Percentiles rank a stretch among this genome's conserved stretches.
Conservation (phyloP, 352 stramenopile species). For the Globisporangium splendens region DNA sequence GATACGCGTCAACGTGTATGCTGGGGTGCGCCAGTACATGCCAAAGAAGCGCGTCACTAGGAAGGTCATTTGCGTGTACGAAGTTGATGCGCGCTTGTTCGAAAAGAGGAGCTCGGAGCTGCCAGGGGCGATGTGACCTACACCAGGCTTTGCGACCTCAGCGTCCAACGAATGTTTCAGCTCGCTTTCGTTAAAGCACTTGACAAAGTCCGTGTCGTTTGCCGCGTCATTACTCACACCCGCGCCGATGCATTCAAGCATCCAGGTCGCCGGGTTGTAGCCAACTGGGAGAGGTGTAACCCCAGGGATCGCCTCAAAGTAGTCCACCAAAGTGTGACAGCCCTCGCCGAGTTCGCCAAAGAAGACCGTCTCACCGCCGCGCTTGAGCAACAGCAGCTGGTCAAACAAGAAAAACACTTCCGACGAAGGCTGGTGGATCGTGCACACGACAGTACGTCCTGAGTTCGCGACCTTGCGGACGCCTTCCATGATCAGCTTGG, state of each 20-base stretch:
- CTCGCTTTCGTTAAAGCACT: slow-evolving; percentile 32
- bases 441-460: slow-evolving; percentile 84
- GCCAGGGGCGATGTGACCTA: not conserved
- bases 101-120: slow-evolving; percentile 11
- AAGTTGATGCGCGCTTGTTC: slow-evolving; percentile 14
- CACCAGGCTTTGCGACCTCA: not conserved
- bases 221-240: slow-evolving; percentile 9
- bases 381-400: slow-evolving; percentile 81
- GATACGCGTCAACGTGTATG: slow-evolving; percentile 69
- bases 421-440: slow-evolving; percentile 90
- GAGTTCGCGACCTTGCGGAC: slow-evolving; percentile 83
- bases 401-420: slow-evolving; percentile 91
- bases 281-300: too few species aligned
- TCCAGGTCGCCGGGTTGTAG: too few species aligned
- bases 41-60: slow-evolving; percentile 16
- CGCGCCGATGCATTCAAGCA: too few species aligned
- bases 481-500: too few species aligned
- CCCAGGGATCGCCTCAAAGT: not conserved
- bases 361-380: slow-evolving; percentile 55
- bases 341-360: slow-evolving; percentile 36
- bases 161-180: not conserved
- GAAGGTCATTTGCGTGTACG: slow-evolving; percentile 16
- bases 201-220: slow-evolving; percentile 33
- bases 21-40: slow-evolving; percentile 38
- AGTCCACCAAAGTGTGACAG: not conserved